phyloP scores from a whole-genome alignment of 108 stramenopile genomes.

The Skeletonema tropicum region DNA sequence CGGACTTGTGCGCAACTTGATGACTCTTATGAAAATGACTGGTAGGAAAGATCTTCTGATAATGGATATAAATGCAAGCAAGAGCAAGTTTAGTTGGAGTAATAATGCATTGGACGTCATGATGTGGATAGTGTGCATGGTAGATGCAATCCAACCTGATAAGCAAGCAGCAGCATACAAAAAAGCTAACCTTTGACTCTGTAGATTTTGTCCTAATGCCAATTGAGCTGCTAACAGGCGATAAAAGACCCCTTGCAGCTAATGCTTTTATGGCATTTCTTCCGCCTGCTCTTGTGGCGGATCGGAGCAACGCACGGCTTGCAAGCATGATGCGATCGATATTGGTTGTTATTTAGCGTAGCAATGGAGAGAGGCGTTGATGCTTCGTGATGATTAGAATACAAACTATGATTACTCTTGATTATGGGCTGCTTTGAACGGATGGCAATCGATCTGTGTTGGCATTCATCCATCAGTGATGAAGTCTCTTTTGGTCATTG shows the following conservation, averaged over 20 bases:
- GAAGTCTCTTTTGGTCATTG: too few relatives aligned
- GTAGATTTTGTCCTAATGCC: neutral
- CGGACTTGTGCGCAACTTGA: conserved; percentile 47
- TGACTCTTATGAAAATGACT: conserved; percentile 23
- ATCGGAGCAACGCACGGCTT: conserved; percentile 48
- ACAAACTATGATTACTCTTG: too few relatives aligned
- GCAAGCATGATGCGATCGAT: conserved; percentile 33
- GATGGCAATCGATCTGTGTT: neutral
- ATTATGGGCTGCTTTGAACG: neutral
- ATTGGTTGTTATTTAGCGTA: neutral
- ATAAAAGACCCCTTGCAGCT: conserved; percentile 33
- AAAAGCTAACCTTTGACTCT: conserved; percentile 2
- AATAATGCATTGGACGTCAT: neutral
- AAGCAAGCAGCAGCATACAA: neutral
- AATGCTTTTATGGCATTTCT: conserved; percentile 47
- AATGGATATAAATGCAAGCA: neutral
- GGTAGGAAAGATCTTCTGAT: conserved; percentile 17
- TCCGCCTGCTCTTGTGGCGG: conserved; percentile 49
- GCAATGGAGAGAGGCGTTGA: neutral
- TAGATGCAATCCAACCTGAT: neutral
- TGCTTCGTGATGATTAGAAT: neutral
- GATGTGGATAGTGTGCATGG: neutral
- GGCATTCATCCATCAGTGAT: too few relatives aligned
- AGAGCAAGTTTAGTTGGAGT: neutral
- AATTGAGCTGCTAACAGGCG: neutral